These are phyloP conservation scores for Pouteria campechiana DNA, from an alignment of 179 eudicot species.

Conservation along the genomic window DNA sequence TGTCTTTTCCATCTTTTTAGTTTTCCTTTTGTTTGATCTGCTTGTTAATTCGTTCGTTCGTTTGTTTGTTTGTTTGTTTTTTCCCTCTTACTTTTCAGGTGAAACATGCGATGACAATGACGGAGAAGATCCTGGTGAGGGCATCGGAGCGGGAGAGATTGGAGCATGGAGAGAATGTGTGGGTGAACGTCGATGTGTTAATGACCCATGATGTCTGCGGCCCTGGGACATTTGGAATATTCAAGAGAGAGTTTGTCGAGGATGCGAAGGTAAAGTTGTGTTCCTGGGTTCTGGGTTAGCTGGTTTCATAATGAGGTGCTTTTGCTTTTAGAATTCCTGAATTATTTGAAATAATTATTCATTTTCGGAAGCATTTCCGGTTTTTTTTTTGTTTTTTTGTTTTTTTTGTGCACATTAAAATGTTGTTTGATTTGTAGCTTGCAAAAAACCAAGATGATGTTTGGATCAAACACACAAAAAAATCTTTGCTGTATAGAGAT, in stretches of 20 bases:
- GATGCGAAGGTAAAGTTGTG: slow-evolving; percentile 62
- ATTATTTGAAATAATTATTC: neutral
- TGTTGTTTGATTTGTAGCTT: too few species aligned
- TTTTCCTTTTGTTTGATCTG: neutral
- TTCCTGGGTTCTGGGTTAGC: neutral
- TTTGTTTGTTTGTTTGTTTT: neutral
- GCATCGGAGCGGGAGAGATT: slow-evolving; percentile 63
- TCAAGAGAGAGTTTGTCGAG: slow-evolving; percentile 86
- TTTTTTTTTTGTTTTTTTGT: too few species aligned
- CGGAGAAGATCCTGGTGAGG: slow-evolving; percentile 86
- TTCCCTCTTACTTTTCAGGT: slow-evolving; percentile 33
- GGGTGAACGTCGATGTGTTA: slow-evolving; percentile 89
- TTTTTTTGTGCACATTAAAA: too few species aligned
- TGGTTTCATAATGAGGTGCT: too few species aligned
- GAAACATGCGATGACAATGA: slow-evolving; percentile 86
- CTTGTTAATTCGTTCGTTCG: neutral
- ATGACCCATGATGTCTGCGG: slow-evolving; percentile 99
- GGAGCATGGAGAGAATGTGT: slow-evolving; percentile 83
- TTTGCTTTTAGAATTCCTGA: neutral
- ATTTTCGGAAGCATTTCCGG: neutral
- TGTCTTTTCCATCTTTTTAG: neutral
- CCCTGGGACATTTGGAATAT: slow-evolving; percentile 81
- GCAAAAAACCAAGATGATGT: too few species aligned
- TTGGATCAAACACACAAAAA: too few species aligned
- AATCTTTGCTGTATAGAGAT: too few species aligned